Evolutionary conservation across 371 early-diverging fungal genomes (phyloP).

Genomic region (Saksenaea vasiformis): DNA sequence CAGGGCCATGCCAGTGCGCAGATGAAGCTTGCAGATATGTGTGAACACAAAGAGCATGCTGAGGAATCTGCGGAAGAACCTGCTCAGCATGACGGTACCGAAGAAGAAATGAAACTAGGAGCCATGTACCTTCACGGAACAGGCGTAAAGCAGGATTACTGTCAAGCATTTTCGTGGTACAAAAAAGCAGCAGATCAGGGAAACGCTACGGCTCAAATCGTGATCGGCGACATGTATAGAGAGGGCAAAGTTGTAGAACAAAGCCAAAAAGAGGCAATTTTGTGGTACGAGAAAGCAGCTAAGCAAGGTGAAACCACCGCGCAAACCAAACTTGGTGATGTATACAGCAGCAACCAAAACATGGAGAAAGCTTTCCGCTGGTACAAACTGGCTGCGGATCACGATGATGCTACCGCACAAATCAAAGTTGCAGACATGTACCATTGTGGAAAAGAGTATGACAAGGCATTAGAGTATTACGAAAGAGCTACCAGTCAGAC

Average conservation of each 20-base stretch:
- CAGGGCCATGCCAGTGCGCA: too few species aligned
- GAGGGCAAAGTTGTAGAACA: neutral
- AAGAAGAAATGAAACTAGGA: constrained; percentile 26
- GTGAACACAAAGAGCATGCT: constrained; percentile 16
- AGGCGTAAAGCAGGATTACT: constrained; percentile 24
- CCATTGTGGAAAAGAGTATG: too few species aligned
- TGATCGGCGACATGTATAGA: constrained; percentile 23
- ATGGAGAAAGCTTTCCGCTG: too few species aligned
- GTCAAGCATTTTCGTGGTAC: constrained; percentile 31
- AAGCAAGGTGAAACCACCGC: constrained; percentile 49
- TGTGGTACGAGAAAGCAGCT: constrained; percentile 53
- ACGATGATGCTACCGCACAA: too few species aligned
- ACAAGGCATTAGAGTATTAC: too few species aligned
- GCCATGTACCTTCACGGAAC: constrained; percentile 39
- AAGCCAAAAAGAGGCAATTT: constrained; percentile 19
- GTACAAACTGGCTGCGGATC: too few species aligned
- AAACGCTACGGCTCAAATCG: constrained; percentile 43
- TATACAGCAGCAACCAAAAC: too few species aligned
- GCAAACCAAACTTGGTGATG: constrained; percentile 79
- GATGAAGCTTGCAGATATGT: constrained; percentile 17
- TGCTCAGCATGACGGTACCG: too few species aligned
- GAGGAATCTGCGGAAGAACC: too few species aligned
- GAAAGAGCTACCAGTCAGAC: too few species aligned
- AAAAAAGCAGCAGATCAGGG: constrained; percentile 30
- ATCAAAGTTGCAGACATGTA: too few species aligned